These are phyloP conservation scores for Ophiocordyceps unilateralis DNA, from an alignment of 2,329 filamentous ascomycete genomes.

Conservation along the genomic window DNA sequence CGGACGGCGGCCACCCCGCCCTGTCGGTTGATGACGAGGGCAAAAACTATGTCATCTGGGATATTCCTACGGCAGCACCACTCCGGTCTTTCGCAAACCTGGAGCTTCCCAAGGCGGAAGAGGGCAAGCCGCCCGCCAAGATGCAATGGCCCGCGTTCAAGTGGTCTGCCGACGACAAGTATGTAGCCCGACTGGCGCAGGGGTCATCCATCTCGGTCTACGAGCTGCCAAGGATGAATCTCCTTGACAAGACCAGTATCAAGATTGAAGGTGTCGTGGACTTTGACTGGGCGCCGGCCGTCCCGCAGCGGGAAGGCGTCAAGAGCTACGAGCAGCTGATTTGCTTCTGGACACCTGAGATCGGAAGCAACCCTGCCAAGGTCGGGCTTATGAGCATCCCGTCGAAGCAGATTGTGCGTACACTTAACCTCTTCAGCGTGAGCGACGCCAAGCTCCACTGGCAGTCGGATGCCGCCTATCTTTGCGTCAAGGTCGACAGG, in stretches of 20 bases:
- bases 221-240: conserved; percentile 74
- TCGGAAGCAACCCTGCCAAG: conserved; percentile 94
- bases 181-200: conserved; percentile 80
- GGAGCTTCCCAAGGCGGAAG: conserved; percentile 47
- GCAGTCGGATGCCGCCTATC: conserved; percentile 86
- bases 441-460: conserved; percentile 96
- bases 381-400: conserved; percentile 93
- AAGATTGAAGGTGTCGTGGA: conserved; percentile 96
- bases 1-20: conserved; percentile 71
- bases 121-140: conserved; percentile 59
- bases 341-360: conserved; percentile 97
- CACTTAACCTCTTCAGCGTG: conserved; percentile 94
- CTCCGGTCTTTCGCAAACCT: conserved; percentile 87
- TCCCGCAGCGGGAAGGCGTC: conserved; percentile 62
- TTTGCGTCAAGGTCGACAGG: conserved; percentile 96
- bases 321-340: conserved; percentile 92
- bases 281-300: conserved; percentile 92
- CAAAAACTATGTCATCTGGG: conserved; percentile 99
- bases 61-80: conserved; percentile 75
- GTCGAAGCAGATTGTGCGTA: conserved; percentile 83
- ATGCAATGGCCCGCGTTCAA: conserved; percentile 98
- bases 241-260: conserved; percentile 78
- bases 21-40: conserved; percentile 85
- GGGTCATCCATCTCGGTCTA: conserved; percentile 83
- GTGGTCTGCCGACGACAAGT: conserved; percentile 96